These are phyloP conservation scores for Barnettozyma siamensis DNA, from an alignment of 805 yeast species.

Conservation along the genomic window DNA sequence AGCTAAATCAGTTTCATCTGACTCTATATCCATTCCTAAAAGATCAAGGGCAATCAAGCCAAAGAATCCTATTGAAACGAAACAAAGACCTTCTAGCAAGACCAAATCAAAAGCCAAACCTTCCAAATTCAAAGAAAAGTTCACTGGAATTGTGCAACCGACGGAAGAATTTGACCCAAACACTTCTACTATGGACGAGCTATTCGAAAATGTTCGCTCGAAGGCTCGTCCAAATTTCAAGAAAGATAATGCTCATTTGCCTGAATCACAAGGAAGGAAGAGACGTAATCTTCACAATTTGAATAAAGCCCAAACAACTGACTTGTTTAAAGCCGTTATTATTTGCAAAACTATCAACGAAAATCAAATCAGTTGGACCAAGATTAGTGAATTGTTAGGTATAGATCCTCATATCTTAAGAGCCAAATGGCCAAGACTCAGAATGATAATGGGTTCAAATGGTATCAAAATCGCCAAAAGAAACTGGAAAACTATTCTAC, in stretches of 20 bases:
- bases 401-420: slow-evolving; percentile 40
- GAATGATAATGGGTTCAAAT: slow-evolving; percentile 53
- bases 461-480: slow-evolving; percentile 49
- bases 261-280: slow-evolving; percentile 4
- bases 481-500: slow-evolving; percentile 62
- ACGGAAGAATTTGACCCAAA: slow-evolving; percentile 4
- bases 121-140: neutral
- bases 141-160: slow-evolving; percentile 6
- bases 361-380: slow-evolving; percentile 59
- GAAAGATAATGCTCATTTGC: neutral
- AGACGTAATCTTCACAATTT: slow-evolving; percentile 18
- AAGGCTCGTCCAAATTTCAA: slow-evolving; percentile 4
- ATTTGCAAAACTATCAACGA: slow-evolving; percentile 58
- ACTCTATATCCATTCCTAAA: neutral
- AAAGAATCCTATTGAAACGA: neutral
- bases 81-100: neutral
- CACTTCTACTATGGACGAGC: slow-evolving; percentile 4
- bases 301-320: slow-evolving; percentile 14
- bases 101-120: neutral
- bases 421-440: slow-evolving; percentile 66
- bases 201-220: slow-evolving; percentile 7
- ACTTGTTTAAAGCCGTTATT: slow-evolving; percentile 56
- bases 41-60: slow-evolving; percentile 2
- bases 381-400: slow-evolving; percentile 45
- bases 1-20: neutral